These are phyloP conservation scores for Citrus sp. DNA, from an alignment of 345 rosid species.

Conservation along the genomic window DNA sequence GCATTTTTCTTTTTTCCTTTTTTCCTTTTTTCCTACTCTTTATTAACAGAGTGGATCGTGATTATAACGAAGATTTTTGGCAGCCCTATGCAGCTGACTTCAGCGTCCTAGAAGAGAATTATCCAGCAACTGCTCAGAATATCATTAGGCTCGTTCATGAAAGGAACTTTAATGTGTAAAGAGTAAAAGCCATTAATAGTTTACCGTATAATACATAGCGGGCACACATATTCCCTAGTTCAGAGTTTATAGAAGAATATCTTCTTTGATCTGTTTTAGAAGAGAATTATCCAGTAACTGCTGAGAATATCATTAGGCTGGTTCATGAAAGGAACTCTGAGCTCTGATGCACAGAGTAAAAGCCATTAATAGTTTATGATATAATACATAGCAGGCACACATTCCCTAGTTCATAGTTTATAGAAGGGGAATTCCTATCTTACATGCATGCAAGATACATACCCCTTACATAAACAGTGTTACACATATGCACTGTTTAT, in stretches of 20 bases:
- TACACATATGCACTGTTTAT: too few relatives aligned
- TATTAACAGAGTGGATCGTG: constrained; percentile 46
- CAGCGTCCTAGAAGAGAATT: constrained; percentile 29
- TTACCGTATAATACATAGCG: too few relatives aligned
- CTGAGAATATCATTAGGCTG: not conserved
- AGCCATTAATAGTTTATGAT: not conserved
- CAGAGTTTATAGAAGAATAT: too few relatives aligned
- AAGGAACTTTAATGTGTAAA: not conserved
- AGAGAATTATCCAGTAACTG: constrained; percentile 24
- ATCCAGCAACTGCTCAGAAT: constrained; percentile 1
- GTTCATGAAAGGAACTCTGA: not conserved
- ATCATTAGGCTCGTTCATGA: not conserved
- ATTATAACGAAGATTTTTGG: constrained; percentile 34
- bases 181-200: too few relatives aligned
- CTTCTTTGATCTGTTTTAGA: constrained; percentile 5
- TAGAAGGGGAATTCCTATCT: too few relatives aligned
- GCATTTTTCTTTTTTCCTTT: not conserved
- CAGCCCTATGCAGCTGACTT: constrained; percentile 39
- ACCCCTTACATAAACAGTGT: too few relatives aligned
- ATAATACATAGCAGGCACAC: not conserved
- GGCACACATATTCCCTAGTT: too few relatives aligned
- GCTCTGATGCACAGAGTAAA: not conserved
- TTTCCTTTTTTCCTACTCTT: constrained; percentile 3
- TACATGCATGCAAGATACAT: too few relatives aligned
- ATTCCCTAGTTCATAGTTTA: not conserved